A percentile compares a stretch with the other conserved stretches of the same genome.
phyloP scores from a whole-genome alignment of 352 stramenopile genomes.

The Globisporangium sylvaticum region DNA sequence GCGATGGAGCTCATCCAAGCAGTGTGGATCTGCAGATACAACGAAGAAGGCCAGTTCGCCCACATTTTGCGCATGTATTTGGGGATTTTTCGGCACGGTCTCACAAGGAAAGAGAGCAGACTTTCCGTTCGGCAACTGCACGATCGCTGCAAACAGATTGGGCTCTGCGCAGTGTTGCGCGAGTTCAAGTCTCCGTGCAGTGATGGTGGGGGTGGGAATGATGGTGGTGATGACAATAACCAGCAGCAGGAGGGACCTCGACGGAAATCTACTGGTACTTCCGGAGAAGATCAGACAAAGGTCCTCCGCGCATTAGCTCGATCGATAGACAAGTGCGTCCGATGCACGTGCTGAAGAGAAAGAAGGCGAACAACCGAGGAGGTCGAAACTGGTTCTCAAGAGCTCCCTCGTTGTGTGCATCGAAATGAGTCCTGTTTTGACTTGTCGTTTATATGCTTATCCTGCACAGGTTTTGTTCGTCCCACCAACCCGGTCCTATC shows the following conservation, averaged over 20 bases:
- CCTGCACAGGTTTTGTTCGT: no score
- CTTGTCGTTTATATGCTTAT: no score
- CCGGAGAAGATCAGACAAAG: not conserved
- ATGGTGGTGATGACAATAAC: not conserved
- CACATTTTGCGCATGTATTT: constrained; percentile 8
- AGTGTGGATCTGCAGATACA: constrained; percentile 31
- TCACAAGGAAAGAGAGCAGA: not conserved
- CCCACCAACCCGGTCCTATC: no score
- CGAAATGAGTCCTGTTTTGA: no score
- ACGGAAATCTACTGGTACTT: not conserved
- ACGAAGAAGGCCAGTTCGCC: constrained; percentile 23
- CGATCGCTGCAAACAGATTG: constrained; percentile 6
- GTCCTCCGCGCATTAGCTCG: not conserved
- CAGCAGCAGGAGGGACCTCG: not conserved
- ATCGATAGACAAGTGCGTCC: constrained; percentile 7
- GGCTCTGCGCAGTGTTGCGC: constrained; percentile 6
- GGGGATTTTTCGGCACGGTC: constrained; percentile 4
- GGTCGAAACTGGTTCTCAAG: no score
- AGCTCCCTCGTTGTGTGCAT: no score
- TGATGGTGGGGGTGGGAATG: not conserved
- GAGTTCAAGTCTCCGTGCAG: constrained; percentile 4
- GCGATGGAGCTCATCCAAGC: constrained; percentile 28
- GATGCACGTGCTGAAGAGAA: constrained; percentile 1
- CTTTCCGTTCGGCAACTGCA: not conserved
- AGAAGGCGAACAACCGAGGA: no score